Evolutionary conservation across 2,329 filamentous ascomycete species (phyloP), one percentile per base, ranked within the genome.

Genomic region (Elsinoe australis): DNA sequence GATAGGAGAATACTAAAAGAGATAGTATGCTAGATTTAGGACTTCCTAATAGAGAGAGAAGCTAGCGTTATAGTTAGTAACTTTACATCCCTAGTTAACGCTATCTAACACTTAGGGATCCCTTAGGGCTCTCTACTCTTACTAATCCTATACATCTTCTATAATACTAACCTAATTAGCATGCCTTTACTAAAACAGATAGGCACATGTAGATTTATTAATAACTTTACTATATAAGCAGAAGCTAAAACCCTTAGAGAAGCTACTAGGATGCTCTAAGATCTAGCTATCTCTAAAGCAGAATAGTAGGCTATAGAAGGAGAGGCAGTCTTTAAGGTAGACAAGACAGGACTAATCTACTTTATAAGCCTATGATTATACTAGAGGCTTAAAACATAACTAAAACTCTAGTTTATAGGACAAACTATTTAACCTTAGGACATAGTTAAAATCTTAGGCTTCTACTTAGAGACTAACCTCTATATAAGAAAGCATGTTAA

Each of bases 91-190:
- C 29, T 14, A 31, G 29, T 8, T 14, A 31, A 8, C 29, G 31
- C 5, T n/a, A 38, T 38, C 18, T 4, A 19, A 10, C 34, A 22
- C 9, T 56, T 54, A 26, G 59, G 58, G 8, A 60, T 63, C 28
- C 60, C 59, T 4, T 49, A 61, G 51, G 60, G 59, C 51, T 63
- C 55, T 14, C 58, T 53, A 17, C 55, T 64, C 1, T 63, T 53
- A 15, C 60, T 56, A 22, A 61, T 64, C 21, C 55, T 64, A 19
- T 64, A 58, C 53, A 52, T 64, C 31, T 61, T 61, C 57, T 64
- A 62, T 49, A 64, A 61, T 22, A 55, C 53, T 3, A 49, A 61
- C 45, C 56, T 64, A 1, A 17, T 38, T 12, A n/a, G 34, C 18
- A 38, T 38, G 34, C 34, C 34, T 10, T 19, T n/a, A 21, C 34